Evolutionary conservation across 2,329 filamentous ascomycete species (phyloP), one percentile per base, ranked within the genome.

Genomic region (Diaporthe destruens): DNA sequence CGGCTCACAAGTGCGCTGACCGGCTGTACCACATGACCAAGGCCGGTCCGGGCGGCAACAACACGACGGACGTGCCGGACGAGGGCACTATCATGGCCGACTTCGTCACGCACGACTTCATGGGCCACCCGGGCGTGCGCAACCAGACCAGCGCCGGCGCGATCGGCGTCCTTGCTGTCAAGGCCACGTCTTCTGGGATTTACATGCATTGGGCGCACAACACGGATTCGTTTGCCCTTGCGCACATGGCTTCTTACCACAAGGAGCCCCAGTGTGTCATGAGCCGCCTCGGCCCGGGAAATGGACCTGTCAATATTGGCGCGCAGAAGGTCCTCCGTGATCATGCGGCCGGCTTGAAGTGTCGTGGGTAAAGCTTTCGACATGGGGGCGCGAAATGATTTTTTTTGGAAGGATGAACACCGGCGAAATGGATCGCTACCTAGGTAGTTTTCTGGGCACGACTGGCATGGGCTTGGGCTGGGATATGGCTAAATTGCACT

Each of bases 201-300:
- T 94, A 93, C 79, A 88, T 99, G 67, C 96, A 96, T 82, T 99
- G 97, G 84, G 95, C 93, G 1, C 96, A 99, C 85, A 99, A 98
- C 79, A 99, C 96, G 0, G 96, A 98, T 80, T 91, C 89, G 1
- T 92, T 93, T 85, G 95, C 95, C 7, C 84, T 99, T 69, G 94
- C 95, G 1, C 97, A 94, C 3, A 97, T 98, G 94, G 90, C 92
- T 49, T 93, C 92, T 1, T 88, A 90, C 34, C 95, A 98, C 76
- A 86, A 85, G 59, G 89, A 89, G 69, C 94, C 96, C 0, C 85
- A 90, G 44, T 96, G 93, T 76, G 93, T 96, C 72, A 98, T 99
- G 95, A 98, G 95, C 74, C 92, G 96, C 67, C 91, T 89, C 4
- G 81, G 86, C 56, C 81, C 86, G 77, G 85, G 86, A 77, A 84